Evolutionary conservation across 805 yeast genomes (phyloP).

Genomic region (Candida anglica): DNA sequence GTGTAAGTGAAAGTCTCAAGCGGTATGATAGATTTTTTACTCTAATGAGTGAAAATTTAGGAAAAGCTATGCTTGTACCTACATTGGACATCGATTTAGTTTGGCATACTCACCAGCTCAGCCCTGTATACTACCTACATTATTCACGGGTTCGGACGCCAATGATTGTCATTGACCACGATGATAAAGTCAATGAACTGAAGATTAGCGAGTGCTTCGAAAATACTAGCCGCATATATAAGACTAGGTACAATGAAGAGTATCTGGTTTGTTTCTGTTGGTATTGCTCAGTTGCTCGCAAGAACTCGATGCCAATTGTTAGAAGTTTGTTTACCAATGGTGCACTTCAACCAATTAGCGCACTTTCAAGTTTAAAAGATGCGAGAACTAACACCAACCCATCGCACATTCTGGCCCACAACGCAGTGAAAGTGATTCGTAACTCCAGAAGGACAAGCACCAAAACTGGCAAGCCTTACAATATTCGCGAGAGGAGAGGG

Average conservation of each 20-base stretch:
- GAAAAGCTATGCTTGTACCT: constrained; percentile 8
- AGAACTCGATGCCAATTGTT: constrained; percentile 1
- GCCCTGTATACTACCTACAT: constrained; percentile 9
- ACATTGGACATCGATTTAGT: constrained; percentile 17
- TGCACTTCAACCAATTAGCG: too few species aligned
- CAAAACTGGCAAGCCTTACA: too few species aligned
- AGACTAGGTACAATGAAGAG: constrained; percentile 5
- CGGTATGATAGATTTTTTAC: constrained; percentile 11
- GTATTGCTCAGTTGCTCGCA: constrained; percentile 7
- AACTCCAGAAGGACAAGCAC: too few species aligned
- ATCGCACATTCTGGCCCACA: constrained; percentile 3
- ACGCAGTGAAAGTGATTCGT: constrained; percentile 1
- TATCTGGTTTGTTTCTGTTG: constrained; percentile 10
- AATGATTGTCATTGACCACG: constrained; percentile 11
- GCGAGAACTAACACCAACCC: constrained; percentile 1
- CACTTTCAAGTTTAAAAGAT: too few species aligned
- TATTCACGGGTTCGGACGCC: constrained; percentile 3
- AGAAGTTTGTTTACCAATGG: constrained; percentile 1
- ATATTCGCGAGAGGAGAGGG: too few species aligned
- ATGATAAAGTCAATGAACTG: constrained; percentile 11
- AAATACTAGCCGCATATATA: constrained; percentile 9
- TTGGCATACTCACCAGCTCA: constrained; percentile 17
- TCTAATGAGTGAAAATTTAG: constrained; percentile 2
- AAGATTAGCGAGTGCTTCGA: constrained; percentile 9
- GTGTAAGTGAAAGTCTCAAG: constrained; percentile 8